phyloP scores from a whole-genome alignment of 2,329 filamentous ascomycete species.

The Botrytis tulipae region DNA sequence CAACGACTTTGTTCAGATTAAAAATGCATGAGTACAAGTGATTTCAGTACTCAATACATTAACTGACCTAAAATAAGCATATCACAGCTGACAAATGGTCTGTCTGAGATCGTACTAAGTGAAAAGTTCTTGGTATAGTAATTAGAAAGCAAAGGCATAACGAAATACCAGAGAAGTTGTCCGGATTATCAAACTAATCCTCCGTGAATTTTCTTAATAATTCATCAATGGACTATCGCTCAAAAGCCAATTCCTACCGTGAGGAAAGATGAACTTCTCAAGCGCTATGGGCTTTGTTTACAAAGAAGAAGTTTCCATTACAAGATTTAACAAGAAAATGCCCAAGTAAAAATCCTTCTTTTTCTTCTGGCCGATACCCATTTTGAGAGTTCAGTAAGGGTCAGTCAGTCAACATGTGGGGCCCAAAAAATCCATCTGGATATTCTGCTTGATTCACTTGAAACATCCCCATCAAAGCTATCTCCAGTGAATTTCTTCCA shows the following conservation, averaged over 20 bases:
- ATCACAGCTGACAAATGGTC: background rate
- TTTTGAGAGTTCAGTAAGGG: background rate
- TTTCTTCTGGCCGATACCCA: background rate
- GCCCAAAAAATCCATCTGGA: fast-evolving
- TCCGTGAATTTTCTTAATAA: background rate
- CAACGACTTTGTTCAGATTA: background rate
- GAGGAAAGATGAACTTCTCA: background rate
- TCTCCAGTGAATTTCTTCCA: background rate
- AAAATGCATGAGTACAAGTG: background rate
- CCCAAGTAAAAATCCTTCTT: too few species aligned
- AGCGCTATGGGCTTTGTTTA: too few species aligned
- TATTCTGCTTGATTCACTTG: background rate
- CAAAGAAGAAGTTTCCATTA: fast-evolving
- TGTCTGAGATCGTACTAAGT: background rate
- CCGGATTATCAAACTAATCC: background rate
- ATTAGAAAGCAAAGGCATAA: background rate
- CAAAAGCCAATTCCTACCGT: background rate
- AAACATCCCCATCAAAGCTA: background rate
- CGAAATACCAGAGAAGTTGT: background rate
- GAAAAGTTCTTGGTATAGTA: background rate
- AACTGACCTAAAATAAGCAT: background rate
- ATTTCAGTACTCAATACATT: background rate
- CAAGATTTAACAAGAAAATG: background rate
- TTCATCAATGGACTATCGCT: background rate
- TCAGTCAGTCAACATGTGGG: too few species aligned